Percentiles rank a stretch among this genome's conserved stretches.
These are phyloP conservation scores for Nannochloris sp. DNA, from an alignment of 139 green algal genomes.

Conservation along the genomic window DNA sequence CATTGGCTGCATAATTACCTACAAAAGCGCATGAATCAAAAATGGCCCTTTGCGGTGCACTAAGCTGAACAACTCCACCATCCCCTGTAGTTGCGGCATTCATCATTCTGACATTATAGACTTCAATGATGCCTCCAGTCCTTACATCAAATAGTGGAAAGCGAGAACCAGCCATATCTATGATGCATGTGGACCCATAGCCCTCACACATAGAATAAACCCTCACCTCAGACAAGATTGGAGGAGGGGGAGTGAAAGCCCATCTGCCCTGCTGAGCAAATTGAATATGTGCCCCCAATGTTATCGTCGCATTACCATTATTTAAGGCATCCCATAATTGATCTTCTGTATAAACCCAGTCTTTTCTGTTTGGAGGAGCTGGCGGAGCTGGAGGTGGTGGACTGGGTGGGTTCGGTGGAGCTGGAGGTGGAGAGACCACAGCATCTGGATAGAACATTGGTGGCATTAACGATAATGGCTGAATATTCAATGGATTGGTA, in stretches of 20 bases:
- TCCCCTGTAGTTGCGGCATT: constrained; percentile 24
- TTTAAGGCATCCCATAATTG: constrained; percentile 26
- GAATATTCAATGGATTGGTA: constrained; percentile 8
- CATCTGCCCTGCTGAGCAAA: constrained; percentile 12
- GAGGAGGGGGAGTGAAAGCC: constrained; percentile 15
- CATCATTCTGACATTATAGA: constrained; percentile 20
- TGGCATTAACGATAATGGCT: constrained; percentile 11
- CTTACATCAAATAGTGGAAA: constrained; percentile 15
- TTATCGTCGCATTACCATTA: constrained; percentile 17
- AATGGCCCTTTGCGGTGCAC: not conserved
- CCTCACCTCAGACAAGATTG: constrained; percentile 13
- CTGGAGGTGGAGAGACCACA: constrained; percentile 15
- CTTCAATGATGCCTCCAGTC: constrained; percentile 3
- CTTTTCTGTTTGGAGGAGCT: constrained; percentile 20
- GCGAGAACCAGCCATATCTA: constrained; percentile 20
- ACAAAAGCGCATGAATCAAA: constrained; percentile 28
- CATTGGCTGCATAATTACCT: constrained; percentile 15
- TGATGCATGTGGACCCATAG: constrained; percentile 27
- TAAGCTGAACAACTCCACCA: constrained; percentile 19
- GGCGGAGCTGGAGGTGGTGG: constrained; percentile 21
- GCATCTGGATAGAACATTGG: constrained; percentile 7
- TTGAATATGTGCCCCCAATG: constrained; percentile 29
- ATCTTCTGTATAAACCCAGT: constrained; percentile 27
- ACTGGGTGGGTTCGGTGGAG: constrained; percentile 13
- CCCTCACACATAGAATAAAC: constrained; percentile 18